A percentile compares a stretch with the other conserved stretches of the same genome.
Evolutionary conservation across 1,284 basidiomycete species (phyloP).

Genomic region (Ganoderma lucidum): DNA sequence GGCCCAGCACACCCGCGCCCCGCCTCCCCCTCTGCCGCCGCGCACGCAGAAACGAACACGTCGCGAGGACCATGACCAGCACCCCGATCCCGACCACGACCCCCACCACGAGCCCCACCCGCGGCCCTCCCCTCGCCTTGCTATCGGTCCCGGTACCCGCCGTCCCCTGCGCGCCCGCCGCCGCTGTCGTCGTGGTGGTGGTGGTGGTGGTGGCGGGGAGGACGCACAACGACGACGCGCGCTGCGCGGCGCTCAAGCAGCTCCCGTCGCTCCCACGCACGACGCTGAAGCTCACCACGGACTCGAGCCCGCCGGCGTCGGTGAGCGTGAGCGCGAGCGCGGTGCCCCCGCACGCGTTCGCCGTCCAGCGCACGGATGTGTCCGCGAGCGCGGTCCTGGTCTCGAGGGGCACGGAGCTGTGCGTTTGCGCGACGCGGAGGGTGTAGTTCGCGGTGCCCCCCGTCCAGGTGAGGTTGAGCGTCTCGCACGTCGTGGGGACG

Average conservation of each 20-base stretch:
- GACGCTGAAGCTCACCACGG: not conserved
- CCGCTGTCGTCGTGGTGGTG: not conserved
- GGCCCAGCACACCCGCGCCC: not conserved
- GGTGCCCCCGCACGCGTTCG: not conserved
- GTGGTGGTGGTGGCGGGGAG: not conserved
- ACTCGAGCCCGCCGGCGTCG: not conserved
- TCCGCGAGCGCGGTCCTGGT: not conserved
- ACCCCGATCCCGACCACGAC: not conserved
- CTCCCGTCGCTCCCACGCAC: not conserved
- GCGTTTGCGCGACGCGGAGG: not conserved
- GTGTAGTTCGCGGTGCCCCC: not conserved
- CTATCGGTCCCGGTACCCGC: not conserved
- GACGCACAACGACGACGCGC: too few species aligned
- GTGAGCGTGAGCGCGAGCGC: not conserved
- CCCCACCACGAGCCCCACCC: not conserved
- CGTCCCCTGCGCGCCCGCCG: not conserved
- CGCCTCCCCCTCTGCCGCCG: not conserved
- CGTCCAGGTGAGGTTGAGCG: not conserved
- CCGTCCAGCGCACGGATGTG: not conserved
- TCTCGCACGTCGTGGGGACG: not conserved
- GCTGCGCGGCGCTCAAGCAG: not conserved
- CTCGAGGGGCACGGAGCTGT: not conserved
- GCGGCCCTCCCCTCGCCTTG: not conserved
- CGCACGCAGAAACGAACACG: not conserved
- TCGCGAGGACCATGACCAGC: not conserved